These are phyloP conservation scores for Lachnellula suecica DNA, from an alignment of 2,329 filamentous ascomycete genomes.

Conservation along the genomic window DNA sequence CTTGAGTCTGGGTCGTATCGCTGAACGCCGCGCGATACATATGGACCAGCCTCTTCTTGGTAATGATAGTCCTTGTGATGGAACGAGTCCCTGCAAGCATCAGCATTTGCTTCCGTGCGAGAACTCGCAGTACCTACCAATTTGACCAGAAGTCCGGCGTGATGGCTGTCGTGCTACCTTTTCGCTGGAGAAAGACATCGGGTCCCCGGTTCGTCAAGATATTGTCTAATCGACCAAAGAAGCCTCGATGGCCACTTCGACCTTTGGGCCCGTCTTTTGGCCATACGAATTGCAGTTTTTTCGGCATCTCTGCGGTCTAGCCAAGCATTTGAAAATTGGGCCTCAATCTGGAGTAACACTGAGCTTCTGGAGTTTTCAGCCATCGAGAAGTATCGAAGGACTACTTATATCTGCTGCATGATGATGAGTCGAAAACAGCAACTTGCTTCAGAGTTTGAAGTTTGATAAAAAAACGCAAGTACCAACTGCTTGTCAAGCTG, in stretches of 20 bases:
- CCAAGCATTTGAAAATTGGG: not conserved
- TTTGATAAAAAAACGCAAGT: conserved; percentile 6
- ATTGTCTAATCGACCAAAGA: conserved; percentile 33
- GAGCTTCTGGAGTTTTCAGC: not conserved
- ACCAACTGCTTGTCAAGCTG: conserved; percentile 19
- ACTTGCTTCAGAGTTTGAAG: conserved; percentile 14
- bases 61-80: conserved; percentile 13
- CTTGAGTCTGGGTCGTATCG: conserved; percentile 31
- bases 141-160: conserved; percentile 30
- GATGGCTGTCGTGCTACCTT: conserved; percentile 19
- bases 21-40: conserved; percentile 12
- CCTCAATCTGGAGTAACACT: not conserved
- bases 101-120: not conserved
- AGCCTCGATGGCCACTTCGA: conserved; percentile 23
- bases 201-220: conserved; percentile 39
- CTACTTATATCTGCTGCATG: not conserved
- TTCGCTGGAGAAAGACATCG: conserved; percentile 38
- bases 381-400: not conserved
- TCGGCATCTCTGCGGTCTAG: not conserved
- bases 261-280: conserved; percentile 30
- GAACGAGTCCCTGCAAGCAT: conserved; percentile 30
- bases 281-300: conserved; percentile 28
- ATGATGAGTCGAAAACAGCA: conserved; percentile 17
- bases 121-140: conserved; percentile 18
- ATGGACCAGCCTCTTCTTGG: conserved; percentile 2